Evolutionary conservation across 129 eudicot genomes (phyloP).

Genomic region (Tanacetum coccineum): DNA sequence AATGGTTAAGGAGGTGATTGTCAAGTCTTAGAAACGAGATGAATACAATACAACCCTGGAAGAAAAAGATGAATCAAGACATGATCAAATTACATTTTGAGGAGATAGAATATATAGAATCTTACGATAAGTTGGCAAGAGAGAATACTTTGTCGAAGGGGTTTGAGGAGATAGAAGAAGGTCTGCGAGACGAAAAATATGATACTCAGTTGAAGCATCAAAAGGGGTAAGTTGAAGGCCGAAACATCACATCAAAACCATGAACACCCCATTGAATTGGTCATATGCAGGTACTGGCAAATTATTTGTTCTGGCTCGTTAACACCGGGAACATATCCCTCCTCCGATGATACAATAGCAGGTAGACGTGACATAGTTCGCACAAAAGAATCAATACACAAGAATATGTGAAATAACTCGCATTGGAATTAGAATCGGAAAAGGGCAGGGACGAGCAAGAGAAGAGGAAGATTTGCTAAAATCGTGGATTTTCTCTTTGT

Average conservation of each 20-base stretch:
- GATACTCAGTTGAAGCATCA: constrained; percentile 37
- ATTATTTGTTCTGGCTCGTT: constrained; percentile 35
- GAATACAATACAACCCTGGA: constrained; percentile 54
- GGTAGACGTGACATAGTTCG: constrained; percentile 32
- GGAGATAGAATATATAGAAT: constrained; percentile 1
- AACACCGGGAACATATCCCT: constrained; percentile 37
- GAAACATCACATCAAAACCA: constrained; percentile 47
- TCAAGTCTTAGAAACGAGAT: constrained; percentile 24
- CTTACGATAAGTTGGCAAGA: constrained; percentile 70
- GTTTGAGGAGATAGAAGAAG: constrained; percentile 35
- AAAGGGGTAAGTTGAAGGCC: constrained; percentile 35
- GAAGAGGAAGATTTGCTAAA: constrained; percentile 25
- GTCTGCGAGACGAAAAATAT: constrained; percentile 37
- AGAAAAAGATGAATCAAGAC: constrained; percentile 8
- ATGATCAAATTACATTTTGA: constrained; percentile 2
- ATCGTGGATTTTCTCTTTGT: constrained; percentile 3
- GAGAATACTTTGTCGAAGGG: constrained; percentile 54
- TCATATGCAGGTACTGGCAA: constrained; percentile 39
- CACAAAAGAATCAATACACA: no score
- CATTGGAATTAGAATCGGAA: background rate
- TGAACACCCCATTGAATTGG: constrained; percentile 33
- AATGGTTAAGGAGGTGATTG: background rate
- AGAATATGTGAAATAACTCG: no score
- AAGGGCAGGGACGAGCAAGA: constrained; percentile 15
- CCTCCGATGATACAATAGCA: constrained; percentile 21